A percentile compares a stretch with the other conserved stretches of the same genome.
Evolutionary conservation across 129 eudicot species (phyloP).

Genomic region (Heracleum sosnowskyi): DNA sequence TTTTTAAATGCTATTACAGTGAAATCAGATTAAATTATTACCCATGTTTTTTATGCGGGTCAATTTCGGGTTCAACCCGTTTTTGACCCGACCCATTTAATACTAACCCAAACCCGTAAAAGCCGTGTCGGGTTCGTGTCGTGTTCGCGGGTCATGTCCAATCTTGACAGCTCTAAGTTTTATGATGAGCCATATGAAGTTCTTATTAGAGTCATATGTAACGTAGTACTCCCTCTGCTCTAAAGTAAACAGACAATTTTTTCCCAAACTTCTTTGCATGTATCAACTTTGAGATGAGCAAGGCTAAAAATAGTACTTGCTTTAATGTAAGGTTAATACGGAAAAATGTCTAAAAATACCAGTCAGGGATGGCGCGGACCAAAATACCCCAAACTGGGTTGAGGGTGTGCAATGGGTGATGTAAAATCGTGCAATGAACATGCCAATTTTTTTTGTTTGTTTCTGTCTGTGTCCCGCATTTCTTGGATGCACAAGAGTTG

Average conservation of each 20-base stretch:
- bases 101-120: no score
- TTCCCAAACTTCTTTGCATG: not conserved
- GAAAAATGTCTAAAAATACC: not conserved
- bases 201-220: not conserved
- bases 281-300: not conserved
- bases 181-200: not conserved
- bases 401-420: not conserved
- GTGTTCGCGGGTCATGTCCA: no score
- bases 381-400: not conserved
- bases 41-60: no score
- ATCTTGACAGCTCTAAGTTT: no score
- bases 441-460: not conserved
- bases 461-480: not conserved
- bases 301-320: not conserved
- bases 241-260: not conserved
- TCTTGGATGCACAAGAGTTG: not conserved
- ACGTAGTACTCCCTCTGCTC: not conserved
- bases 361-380: not conserved
- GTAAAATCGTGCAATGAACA: no score
- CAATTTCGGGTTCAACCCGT: no score
- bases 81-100: no score
- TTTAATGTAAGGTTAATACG: not conserved
- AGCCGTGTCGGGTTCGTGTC: no score
- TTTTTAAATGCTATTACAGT: not conserved
- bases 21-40: not conserved